Evolutionary conservation across 2,329 filamentous ascomycete species (phyloP).

Genomic region (Xylaria sp.): DNA sequence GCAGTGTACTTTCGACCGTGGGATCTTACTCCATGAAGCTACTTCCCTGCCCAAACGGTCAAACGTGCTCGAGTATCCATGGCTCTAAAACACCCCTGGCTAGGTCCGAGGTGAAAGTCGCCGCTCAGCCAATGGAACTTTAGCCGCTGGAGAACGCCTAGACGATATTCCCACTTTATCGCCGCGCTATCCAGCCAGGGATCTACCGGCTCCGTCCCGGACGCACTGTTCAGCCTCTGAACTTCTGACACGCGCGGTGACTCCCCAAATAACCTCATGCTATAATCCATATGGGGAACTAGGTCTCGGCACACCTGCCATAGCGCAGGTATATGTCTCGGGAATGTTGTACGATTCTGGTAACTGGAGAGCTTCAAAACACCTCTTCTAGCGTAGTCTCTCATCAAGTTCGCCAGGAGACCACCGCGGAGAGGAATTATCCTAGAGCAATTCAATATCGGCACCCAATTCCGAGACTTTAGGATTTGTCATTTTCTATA

Average conservation of each 20-base stretch:
- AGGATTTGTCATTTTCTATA: background rate
- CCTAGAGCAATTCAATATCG: background rate
- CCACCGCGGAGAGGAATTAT: background rate
- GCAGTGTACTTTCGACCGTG: slow-evolving; percentile 27
- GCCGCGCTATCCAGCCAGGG: background rate
- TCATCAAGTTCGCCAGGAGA: background rate
- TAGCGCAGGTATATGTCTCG: background rate
- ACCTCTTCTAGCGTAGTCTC: background rate
- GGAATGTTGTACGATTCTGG: background rate
- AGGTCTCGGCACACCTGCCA: too few species aligned
- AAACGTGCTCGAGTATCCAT: slow-evolving; percentile 1
- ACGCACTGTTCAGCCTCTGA: slow-evolving; percentile 25
- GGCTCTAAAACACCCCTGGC: slow-evolving; percentile 1
- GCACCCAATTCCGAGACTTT: background rate
- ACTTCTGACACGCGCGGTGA: background rate
- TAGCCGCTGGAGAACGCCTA: background rate
- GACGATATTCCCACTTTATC: slow-evolving; percentile 26
- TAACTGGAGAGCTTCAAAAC: background rate
- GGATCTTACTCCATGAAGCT: background rate
- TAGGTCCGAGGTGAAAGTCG: background rate
- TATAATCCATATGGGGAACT: background rate
- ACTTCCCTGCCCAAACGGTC: background rate
- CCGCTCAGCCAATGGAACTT: slow-evolving; percentile 11
- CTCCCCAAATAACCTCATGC: background rate
- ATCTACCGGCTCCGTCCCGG: slow-evolving; percentile 19